Evolutionary conservation across 208 protist species (phyloP).

Genomic region (Novymonas esmeraldas): DNA sequence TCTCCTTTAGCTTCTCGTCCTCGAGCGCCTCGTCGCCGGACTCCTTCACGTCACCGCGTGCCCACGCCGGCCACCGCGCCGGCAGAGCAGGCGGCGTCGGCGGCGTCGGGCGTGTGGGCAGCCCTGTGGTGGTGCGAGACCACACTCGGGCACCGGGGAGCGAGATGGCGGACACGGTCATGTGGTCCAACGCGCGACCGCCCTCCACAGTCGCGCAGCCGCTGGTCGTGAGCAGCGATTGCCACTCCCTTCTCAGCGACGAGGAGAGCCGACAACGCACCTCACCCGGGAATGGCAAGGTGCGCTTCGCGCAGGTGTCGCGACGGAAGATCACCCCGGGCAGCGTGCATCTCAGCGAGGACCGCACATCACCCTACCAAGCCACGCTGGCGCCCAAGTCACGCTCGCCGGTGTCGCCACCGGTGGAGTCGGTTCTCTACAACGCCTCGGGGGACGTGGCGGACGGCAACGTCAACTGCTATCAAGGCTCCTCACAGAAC

Average conservation of each 20-base stretch:
- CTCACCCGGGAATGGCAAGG: neutral
- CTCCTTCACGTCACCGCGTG: neutral
- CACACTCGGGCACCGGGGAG: neutral
- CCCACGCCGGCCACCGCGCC: neutral
- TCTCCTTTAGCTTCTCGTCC: slow-evolving; percentile 28
- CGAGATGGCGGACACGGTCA: slow-evolving; percentile 2
- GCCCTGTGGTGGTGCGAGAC: neutral
- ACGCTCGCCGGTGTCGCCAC: neutral
- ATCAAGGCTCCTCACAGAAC: neutral
- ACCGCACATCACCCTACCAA: neutral
- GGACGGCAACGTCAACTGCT: neutral
- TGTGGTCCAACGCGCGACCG: neutral
- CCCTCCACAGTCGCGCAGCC: slow-evolving; percentile 2
- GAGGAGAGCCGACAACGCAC: neutral
- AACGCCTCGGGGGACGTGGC: neutral
- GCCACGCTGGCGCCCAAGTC: neutral
- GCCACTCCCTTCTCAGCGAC: neutral
- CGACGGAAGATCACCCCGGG: neutral
- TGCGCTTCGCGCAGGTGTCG: neutral
- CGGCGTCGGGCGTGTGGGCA: neutral
- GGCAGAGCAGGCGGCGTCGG: neutral
- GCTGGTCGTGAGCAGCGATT: neutral
- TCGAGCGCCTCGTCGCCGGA: slow-evolving; percentile 1
- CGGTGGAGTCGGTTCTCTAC: neutral
- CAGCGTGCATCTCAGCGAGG: neutral